Evolutionary conservation across 257 asterid genomes (phyloP), one percentile per base, ranked within the genome.

Genomic region (Echium plantagineum): DNA sequence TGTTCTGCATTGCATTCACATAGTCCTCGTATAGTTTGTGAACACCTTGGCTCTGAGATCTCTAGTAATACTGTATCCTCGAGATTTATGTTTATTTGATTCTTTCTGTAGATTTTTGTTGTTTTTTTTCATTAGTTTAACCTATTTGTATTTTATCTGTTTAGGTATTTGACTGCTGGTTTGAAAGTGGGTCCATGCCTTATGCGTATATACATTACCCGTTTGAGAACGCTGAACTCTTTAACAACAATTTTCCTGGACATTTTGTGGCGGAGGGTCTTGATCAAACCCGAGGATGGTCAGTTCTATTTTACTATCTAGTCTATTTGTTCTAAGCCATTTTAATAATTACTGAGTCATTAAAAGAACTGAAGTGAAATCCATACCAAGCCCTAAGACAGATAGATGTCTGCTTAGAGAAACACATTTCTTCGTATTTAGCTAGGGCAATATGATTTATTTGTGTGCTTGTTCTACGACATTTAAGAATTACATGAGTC

Each of bases 171-270:
- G 99, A 93, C 69, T 93, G 99, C 78, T 93, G 99, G 99, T 93
- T 93, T 67, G 99, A 93, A 82, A 93, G 99, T 75, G 99, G 97
- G 28, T 93, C 99, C 59, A 93, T 93, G 99, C 99, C 99, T 57
- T 93, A 89, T 70, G 99, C 97, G 10, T 89, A 93, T 68, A 86
- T 93, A 63, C 99, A 93, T 66, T 93, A 93, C 72, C 99, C 99
- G 16, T 93, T 93, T 69, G 99, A 93, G 74, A 93, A 93, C 72
- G 83, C 69, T 20, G 91, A 86, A 51, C 85, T 89, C 28, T 93
- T 93, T 65, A 94, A 93, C 70, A 89, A 83, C 58, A 93, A 93
- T 71, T 93, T 93, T 68, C 99, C 99, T 20, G 97, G 99, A 21
- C 86, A 93, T 86, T 93, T 93, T 52, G 99, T 93, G 70, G 99